A percentile compares a stretch with the other conserved stretches of the same genome.
These are phyloP conservation scores for Pichia exigua DNA, from an alignment of 805 yeast species.

Conservation along the genomic window DNA sequence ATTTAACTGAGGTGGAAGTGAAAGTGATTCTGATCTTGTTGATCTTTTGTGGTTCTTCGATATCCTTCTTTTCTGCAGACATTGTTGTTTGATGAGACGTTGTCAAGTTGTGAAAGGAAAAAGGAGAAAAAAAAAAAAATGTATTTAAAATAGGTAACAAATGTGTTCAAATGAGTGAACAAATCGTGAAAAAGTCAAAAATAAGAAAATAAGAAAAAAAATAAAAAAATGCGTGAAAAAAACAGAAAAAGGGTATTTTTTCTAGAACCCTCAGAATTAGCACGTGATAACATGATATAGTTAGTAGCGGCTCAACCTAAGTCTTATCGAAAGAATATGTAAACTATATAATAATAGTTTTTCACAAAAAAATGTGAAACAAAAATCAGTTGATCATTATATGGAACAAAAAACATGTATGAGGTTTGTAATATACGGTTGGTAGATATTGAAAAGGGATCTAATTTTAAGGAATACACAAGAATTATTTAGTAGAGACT, in stretches of 20 bases:
- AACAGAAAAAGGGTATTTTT: no score
- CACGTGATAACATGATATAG: no score
- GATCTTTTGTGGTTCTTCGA: slow-evolving; percentile 73
- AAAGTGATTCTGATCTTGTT: slow-evolving; percentile 98
- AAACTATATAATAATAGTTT: no score
- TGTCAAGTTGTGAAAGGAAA: slow-evolving; percentile 4
- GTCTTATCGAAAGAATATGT: no score
- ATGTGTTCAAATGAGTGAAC: no score
- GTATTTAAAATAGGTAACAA: no score
- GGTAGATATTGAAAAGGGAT: no score
- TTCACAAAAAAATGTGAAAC: no score
- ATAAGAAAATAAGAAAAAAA: neutral
- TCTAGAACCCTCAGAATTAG: neutral
- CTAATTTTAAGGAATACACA: neutral
- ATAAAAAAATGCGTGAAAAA: neutral
- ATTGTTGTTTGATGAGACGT: slow-evolving; percentile 37
- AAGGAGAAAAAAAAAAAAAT: neutral
- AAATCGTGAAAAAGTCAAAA: neutral
- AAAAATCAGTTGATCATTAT: no score
- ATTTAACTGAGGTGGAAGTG: slow-evolving; percentile 98
- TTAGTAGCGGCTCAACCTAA: no score
- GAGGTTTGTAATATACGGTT: no score
- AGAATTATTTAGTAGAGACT: neutral
- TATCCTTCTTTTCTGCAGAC: slow-evolving; percentile 81
- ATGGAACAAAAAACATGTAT: no score